phyloP scores from a whole-genome alignment of 129 eudicot genomes.

The sunflower (Helianthus annuus) region HanXRQr2.0-SUNRISE NC_035443.2:15177349-15177848 shows the following conservation, averaged over 20 bases:
- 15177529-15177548: not conserved
- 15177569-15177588: too few species aligned
- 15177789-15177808: not conserved
- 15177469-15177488: slow-evolving; percentile 5
- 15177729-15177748: slow-evolving; percentile 3
- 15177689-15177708: not conserved
- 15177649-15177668: too few species aligned
- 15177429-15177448: not conserved
- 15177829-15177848: not conserved
- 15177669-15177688: not conserved
- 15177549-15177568: not conserved
- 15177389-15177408: not conserved
- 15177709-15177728: not conserved
- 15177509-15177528: slow-evolving; percentile 5
- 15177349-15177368: too few species aligned
- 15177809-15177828: not conserved
- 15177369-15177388: too few species aligned
- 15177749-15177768: not conserved
- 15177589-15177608: not conserved
- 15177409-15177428: too few species aligned
- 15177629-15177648: not conserved
- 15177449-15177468: not conserved
- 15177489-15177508: not conserved
- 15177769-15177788: not conserved
- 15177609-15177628: not conserved